Conservation (phyloP, 2,329 filamentous ascomycete species). For the Neurospora crassa region DNA sequence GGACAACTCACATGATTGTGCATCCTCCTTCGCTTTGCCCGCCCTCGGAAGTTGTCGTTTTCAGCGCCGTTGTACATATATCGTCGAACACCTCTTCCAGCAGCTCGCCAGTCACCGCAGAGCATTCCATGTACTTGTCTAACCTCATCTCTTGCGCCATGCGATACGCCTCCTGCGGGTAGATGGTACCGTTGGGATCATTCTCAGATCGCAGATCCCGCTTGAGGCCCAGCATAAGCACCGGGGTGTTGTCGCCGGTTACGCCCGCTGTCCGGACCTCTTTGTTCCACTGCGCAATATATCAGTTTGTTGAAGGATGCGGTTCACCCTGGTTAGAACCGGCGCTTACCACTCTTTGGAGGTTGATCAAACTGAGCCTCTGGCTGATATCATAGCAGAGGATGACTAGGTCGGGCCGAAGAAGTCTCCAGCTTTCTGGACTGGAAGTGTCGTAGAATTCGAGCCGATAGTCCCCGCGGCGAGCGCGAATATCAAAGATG, state of each 20-base stretch:
- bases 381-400: conserved; percentile 55
- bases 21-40: conserved; percentile 49
- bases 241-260: conserved; percentile 37
- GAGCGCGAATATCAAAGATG: conserved; percentile 42
- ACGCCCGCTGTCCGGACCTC: conserved; percentile 40
- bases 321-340: neutral
- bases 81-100: conserved; percentile 50
- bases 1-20: conserved; percentile 33
- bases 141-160: conserved; percentile 48
- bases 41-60: conserved; percentile 34
- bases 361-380: conserved; percentile 46
- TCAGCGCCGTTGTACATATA: conserved; percentile 45
- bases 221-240: conserved; percentile 51
- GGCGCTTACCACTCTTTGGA: conserved; percentile 42
- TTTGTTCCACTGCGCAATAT: conserved; percentile 43
- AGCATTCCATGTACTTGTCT: conserved; percentile 57
- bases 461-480: conserved; percentile 39
- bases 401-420: conserved; percentile 47
- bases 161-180: conserved; percentile 50
- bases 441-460: conserved; percentile 52
- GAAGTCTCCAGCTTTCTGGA: conserved; percentile 48
- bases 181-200: conserved; percentile 51
- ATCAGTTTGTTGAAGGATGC: neutral
- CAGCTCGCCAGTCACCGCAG: conserved; percentile 50
- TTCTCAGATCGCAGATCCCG: conserved; percentile 47